phyloP scores from a whole-genome alignment of 805 yeast species.

The Ogataea zsoltii region DNA sequence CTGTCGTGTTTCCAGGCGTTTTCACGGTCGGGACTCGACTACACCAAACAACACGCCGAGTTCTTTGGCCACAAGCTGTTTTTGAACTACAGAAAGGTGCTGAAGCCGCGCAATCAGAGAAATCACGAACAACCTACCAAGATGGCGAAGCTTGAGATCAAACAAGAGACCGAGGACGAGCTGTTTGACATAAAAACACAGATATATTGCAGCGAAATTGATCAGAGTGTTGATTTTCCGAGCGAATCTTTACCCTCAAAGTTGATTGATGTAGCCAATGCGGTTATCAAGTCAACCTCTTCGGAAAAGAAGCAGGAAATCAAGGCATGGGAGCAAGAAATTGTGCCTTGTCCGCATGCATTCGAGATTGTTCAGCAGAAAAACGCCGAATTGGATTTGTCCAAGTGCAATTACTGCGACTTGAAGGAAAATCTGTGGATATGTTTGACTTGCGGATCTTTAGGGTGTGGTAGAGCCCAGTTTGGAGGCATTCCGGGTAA shows the following conservation, averaged over 20 bases:
- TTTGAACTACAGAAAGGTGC: slow-evolving; percentile 56
- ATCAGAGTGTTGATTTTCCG: slow-evolving; percentile 31
- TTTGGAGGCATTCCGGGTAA: slow-evolving; percentile 94
- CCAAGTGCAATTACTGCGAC: slow-evolving; percentile 59
- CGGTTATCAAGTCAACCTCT: slow-evolving; percentile 58
- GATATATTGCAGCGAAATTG: slow-evolving; percentile 41
- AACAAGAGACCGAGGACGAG: slow-evolving; percentile 62
- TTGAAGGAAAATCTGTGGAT: slow-evolving; percentile 85
- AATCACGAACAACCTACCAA: slow-evolving; percentile 40
- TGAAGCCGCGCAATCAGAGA: slow-evolving; percentile 42
- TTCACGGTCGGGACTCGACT: slow-evolving; percentile 47
- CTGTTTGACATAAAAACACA: slow-evolving; percentile 48
- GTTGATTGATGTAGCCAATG: slow-evolving; percentile 38
- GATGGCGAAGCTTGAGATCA: slow-evolving; percentile 66
- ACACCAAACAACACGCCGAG: slow-evolving; percentile 56
- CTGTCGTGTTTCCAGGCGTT: slow-evolving; percentile 72
- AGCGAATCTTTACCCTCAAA: slow-evolving; percentile 31
- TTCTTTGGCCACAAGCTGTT: slow-evolving; percentile 55
- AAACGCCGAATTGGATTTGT: slow-evolving; percentile 32
- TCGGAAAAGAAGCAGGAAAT: slow-evolving; percentile 65
- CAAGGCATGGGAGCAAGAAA: slow-evolving; percentile 90
- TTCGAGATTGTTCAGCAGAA: slow-evolving; percentile 47
- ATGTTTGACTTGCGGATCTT: slow-evolving; percentile 84
- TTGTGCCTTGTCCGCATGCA: slow-evolving; percentile 78
- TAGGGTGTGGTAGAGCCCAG: slow-evolving; percentile 95